phyloP scores from a whole-genome alignment of 768 basidiomycete species.

The Auriculariales sp. region DNA sequence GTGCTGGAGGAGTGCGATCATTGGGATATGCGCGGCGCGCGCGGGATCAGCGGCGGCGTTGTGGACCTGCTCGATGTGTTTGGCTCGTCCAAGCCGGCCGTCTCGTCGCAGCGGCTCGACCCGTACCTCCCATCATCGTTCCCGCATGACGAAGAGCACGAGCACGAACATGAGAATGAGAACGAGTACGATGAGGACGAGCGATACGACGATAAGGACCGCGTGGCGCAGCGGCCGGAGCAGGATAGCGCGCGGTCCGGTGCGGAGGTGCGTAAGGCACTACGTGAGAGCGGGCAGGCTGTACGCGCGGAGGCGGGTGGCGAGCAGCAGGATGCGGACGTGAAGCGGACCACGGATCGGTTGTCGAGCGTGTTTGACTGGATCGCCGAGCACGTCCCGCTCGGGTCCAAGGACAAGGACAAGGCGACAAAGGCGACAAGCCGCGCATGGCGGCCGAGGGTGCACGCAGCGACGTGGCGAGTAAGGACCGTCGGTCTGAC shows the following conservation, averaged over 20 bases:
- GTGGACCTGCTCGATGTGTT: constrained; percentile 13
- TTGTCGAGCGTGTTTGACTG: constrained; percentile 67
- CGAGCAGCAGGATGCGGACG: constrained; percentile 33
- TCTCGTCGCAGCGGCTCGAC: constrained; percentile 29
- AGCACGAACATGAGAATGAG: constrained; percentile 16
- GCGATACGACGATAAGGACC: constrained; percentile 18
- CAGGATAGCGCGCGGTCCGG: constrained; percentile 1
- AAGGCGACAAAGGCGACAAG: constrained; percentile 9
- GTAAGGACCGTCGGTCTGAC: constrained; percentile 26
- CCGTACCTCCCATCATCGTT: constrained; percentile 15
- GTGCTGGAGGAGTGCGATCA: constrained; percentile 84
- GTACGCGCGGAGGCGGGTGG: constrained; percentile 3
- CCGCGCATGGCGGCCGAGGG: constrained; percentile 1
- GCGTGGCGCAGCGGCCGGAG: constrained; percentile 8
- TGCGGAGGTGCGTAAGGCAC: neutral
- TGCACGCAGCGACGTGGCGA: constrained; percentile 9
- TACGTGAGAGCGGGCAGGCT: constrained; percentile 1
- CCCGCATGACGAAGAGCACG: constrained; percentile 9
- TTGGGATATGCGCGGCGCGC: constrained; percentile 86
- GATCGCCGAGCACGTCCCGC: constrained; percentile 57
- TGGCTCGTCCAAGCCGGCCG: constrained; percentile 50
- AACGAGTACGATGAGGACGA: constrained; percentile 19
- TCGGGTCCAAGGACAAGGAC: constrained; percentile 12
- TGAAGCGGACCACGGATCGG: constrained; percentile 56
- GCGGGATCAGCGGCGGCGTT: constrained; percentile 28